A percentile compares a stretch with the other conserved stretches of the same genome.
Evolutionary conservation across 352 stramenopile genomes (phyloP).

Genomic region (Globisporangium canariense): DNA sequence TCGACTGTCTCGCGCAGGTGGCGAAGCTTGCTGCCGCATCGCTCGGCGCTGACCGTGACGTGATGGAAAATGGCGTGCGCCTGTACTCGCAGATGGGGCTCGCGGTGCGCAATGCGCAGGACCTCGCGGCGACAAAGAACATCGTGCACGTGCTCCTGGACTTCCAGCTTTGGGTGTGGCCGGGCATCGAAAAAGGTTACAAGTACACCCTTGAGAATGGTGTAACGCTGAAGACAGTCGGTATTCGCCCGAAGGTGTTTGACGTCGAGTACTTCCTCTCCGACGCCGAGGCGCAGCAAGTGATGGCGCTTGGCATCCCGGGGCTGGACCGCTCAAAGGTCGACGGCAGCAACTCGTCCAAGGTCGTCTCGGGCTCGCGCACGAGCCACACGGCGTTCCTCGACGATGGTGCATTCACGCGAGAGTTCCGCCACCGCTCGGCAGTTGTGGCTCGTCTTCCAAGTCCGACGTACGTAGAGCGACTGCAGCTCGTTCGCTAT

Average conservation of each 20-base stretch:
- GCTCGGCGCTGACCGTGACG: slow-evolving; percentile 66
- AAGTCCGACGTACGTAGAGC: slow-evolving; percentile 63
- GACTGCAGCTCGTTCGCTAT: slow-evolving; percentile 78
- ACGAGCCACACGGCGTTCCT: slow-evolving; percentile 85
- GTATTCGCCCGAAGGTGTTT: slow-evolving; percentile 66
- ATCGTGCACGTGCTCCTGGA: slow-evolving; percentile 79
- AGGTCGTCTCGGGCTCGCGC: slow-evolving; percentile 53
- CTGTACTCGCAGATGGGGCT: slow-evolving; percentile 70
- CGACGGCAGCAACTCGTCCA: slow-evolving; percentile 58
- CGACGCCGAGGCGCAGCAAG: slow-evolving; percentile 46
- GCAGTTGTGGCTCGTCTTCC: slow-evolving; percentile 60
- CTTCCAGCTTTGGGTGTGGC: slow-evolving; percentile 82
- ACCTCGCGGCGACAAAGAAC: slow-evolving; percentile 44
- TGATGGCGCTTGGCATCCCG: slow-evolving; percentile 50
- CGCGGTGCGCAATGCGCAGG: slow-evolving; percentile 43
- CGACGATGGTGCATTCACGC: slow-evolving; percentile 57
- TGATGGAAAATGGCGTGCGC: slow-evolving; percentile 66
- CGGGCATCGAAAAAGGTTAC: slow-evolving; percentile 72
- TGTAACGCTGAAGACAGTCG: slow-evolving; percentile 67
- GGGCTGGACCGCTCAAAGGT: slow-evolving; percentile 67
- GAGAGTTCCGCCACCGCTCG: slow-evolving; percentile 66
- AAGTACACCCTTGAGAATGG: slow-evolving; percentile 70
- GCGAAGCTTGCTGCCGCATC: slow-evolving; percentile 43
- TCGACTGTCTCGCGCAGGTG: slow-evolving; percentile 46
- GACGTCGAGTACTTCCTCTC: slow-evolving; percentile 72